These are phyloP conservation scores for Globisporangium nodosum DNA, from an alignment of 352 stramenopile species.

Conservation along the genomic window DNA sequence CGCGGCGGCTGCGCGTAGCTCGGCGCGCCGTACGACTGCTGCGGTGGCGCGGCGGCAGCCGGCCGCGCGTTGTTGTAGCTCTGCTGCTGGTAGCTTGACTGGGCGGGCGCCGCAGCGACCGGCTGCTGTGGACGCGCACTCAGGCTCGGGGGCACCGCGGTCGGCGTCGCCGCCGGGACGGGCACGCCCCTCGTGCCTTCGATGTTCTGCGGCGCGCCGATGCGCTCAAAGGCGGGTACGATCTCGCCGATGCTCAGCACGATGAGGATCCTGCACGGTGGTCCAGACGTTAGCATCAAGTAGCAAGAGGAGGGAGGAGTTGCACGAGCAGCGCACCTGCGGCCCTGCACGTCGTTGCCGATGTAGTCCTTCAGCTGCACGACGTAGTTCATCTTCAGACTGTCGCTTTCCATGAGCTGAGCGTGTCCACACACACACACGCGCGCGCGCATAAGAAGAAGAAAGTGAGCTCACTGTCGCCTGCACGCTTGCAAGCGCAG, in stretches of 20 bases:
- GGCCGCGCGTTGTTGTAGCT: constrained; percentile 25
- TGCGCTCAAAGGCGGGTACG: constrained; percentile 63
- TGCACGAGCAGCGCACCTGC: constrained; percentile 20
- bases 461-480: not conserved
- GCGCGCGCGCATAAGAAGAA: not conserved
- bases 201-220: constrained; percentile 70
- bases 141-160: constrained; percentile 16
- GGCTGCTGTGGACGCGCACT: constrained; percentile 21
- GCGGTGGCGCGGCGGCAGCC: constrained; percentile 1
- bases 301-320: too few relatives aligned
- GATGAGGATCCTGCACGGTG: constrained; percentile 60
- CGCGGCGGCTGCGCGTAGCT: constrained; percentile 22
- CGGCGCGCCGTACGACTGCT: constrained; percentile 14
- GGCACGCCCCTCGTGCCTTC: constrained; percentile 50
- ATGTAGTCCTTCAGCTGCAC: constrained; percentile 83
- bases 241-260: constrained; percentile 80
- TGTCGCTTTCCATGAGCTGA: constrained; percentile 80
- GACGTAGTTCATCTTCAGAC: constrained; percentile 79
- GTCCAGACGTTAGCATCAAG: not conserved
- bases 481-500: not conserved
- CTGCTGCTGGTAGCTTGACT: constrained; percentile 35
- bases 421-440: not conserved
- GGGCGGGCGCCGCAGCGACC: constrained; percentile 9
- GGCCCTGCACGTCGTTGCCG: constrained; percentile 78
- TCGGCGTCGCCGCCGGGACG: constrained; percentile 20